Conservation (phyloP, 768 basidiomycete species). For the Dentipellis sp. region DNA sequence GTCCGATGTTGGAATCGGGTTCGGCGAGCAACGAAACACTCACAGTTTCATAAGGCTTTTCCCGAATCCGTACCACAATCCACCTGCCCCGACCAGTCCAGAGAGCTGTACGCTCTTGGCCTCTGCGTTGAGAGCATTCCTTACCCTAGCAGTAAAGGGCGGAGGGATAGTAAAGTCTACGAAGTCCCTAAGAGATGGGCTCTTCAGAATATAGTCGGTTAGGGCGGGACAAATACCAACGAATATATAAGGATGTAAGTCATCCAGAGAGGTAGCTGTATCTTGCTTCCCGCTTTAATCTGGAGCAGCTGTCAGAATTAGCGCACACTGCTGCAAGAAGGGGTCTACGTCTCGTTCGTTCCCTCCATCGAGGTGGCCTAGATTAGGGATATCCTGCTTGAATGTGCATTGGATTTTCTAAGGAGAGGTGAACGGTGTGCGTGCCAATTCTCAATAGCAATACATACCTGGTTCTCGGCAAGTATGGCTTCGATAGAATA, state of each 20-base stretch:
- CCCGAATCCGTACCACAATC: constrained; percentile 90
- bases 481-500: constrained; percentile 88
- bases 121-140: constrained; percentile 85
- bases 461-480: constrained; percentile 78
- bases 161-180: constrained; percentile 81
- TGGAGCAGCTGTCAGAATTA: constrained; percentile 21
- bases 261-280: constrained; percentile 86
- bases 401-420: constrained; percentile 95
- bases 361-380: constrained; percentile 87
- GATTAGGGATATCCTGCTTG: constrained; percentile 71
- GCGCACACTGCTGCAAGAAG: background rate
- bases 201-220: background rate
- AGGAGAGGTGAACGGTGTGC: background rate
- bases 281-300: constrained; percentile 71
- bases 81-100: constrained; percentile 77
- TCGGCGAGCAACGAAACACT: constrained; percentile 15
- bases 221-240: constrained; percentile 28
- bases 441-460: background rate
- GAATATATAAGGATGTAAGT: constrained; percentile 79
- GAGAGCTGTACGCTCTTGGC: constrained; percentile 77
- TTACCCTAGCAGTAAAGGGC: constrained; percentile 67
- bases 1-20: background rate
- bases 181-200: constrained; percentile 58
- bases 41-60: constrained; percentile 80
- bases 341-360: constrained; percentile 63